Percentiles rank a stretch among this genome's conserved stretches.
Conservation (phyloP, 2,329 filamentous ascomycete genomes). For the Trichoderma sp. region DNA sequence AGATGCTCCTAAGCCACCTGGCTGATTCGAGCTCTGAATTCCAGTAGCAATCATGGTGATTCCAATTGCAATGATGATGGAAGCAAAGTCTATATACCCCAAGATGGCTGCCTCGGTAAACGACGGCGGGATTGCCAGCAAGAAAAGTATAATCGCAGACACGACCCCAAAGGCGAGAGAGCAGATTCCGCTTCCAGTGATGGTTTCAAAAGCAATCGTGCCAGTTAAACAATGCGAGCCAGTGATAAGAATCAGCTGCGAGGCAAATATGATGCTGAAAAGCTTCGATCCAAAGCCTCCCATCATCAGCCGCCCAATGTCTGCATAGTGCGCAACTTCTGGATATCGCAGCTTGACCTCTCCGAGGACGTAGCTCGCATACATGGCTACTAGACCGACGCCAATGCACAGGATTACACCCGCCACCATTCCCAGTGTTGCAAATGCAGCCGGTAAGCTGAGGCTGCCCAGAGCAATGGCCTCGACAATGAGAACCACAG, state of each 20-base stretch:
- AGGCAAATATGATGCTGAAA: conserved; percentile 61
- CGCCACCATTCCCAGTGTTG: conserved; percentile 59
- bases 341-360: conserved; percentile 56
- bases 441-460: conserved; percentile 56
- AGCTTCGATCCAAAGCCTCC: conserved; percentile 65
- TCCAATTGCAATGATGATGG: conserved; percentile 65
- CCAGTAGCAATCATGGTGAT: conserved; percentile 70
- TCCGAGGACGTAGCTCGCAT: conserved; percentile 52
- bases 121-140: conserved; percentile 52
- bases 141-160: conserved; percentile 51
- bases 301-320: conserved; percentile 65
- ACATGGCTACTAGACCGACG: conserved; percentile 53
- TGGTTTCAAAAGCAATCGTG: conserved; percentile 67
- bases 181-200: conserved; percentile 60
- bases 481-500: conserved; percentile 59
- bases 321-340: conserved; percentile 66
- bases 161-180: conserved; percentile 51
- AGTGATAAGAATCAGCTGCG: conserved; percentile 71
- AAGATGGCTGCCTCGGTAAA: conserved; percentile 55
- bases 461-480: conserved; percentile 59
- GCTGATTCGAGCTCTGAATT: conserved; percentile 43
- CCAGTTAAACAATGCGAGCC: conserved; percentile 72
- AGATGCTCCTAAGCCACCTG: conserved; percentile 40
- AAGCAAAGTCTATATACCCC: conserved; percentile 61
- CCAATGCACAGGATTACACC: conserved; percentile 49